Conservation (phyloP, 192 early-diverging fungal species). For the Backusella mclennaniae region DNA sequence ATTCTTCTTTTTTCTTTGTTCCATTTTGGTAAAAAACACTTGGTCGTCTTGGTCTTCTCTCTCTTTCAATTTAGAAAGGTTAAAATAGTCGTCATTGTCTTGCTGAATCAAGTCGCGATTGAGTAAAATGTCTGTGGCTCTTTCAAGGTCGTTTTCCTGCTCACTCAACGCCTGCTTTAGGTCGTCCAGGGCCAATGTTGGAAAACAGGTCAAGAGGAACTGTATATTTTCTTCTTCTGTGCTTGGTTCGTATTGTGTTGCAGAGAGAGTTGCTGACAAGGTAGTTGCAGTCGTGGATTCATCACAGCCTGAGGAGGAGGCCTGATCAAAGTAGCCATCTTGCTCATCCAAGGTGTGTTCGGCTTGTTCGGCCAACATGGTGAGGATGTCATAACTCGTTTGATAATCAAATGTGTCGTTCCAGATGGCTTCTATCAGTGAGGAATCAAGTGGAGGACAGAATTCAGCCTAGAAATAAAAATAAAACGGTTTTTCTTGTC, state of each 20-base stretch:
- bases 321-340: background rate
- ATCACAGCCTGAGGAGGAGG: background rate
- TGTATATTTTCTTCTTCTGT: constrained; percentile 11
- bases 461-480: constrained; percentile 8
- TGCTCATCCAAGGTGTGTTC: constrained; percentile 3
- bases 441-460: constrained; percentile 28
- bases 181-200: background rate
- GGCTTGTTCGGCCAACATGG: constrained; percentile 18
- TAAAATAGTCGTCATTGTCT: background rate
- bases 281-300: background rate
- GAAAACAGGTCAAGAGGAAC: constrained; percentile 28
- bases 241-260: background rate
- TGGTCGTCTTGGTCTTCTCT: background rate
- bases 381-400: background rate
- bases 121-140: constrained; percentile 21
- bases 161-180: background rate
- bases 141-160: constrained; percentile 14
- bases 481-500: background rate
- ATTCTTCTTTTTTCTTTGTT: background rate
- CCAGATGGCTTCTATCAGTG: constrained; percentile 31
- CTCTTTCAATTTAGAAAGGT: background rate
- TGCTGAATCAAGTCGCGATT: constrained; percentile 6
- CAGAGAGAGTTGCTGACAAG: background rate
- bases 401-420: constrained; percentile 20
- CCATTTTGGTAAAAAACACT: background rate